Evolutionary conservation across 1,284 basidiomycete species (phyloP), one percentile per base, ranked within the genome.

Genomic region (Taiwanofungus camphoratus): DNA sequence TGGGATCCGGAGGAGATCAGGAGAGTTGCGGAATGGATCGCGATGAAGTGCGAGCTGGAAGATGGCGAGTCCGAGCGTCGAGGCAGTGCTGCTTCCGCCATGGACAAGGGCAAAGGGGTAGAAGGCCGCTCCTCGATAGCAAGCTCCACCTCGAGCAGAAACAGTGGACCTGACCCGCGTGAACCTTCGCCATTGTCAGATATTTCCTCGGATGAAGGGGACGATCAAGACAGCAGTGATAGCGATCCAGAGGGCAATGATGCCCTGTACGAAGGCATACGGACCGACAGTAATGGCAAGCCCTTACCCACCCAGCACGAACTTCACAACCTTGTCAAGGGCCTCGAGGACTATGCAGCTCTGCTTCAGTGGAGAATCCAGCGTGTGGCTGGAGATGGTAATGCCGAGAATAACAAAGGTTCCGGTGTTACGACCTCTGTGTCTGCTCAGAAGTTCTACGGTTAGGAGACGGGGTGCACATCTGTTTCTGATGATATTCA

Each of bases 21-120:
- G 41, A 80, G 75, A 55, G 61, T 87, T n/a, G 77, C 78, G 2
- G 70, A 76, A 36, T 87, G 82, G 82, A 61, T 86, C 24, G 65
- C 70, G 19, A 66, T 70, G 51, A 74, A 72, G 53, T 66, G 70
- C 42, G 71, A 63, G n/a, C 54, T 76, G 33, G 63, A 66, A 8
- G 57, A 34, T 36, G 31, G 15, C 15, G 8, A 9, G 9, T 9
- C 26, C 26, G 11, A 33, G 9, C 31, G 11, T 8, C 7, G 18
- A 7, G 15, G 18, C 16, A 39, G 23, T 19, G n/a, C 13, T 8
- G 26, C 13, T 16, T 47, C 52, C 12, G 49, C 42, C 23, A 50
- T 54, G 21, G 47, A 51, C 12, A 34, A 54, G 36, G 23, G 13
- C 0, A 52, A 45, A 16, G 9, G 20, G 8, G 36, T 31, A 15